These are phyloP conservation scores for Copromyces sp. DNA, from an alignment of 495 filamentous ascomycete species.

Conservation along the genomic window DNA sequence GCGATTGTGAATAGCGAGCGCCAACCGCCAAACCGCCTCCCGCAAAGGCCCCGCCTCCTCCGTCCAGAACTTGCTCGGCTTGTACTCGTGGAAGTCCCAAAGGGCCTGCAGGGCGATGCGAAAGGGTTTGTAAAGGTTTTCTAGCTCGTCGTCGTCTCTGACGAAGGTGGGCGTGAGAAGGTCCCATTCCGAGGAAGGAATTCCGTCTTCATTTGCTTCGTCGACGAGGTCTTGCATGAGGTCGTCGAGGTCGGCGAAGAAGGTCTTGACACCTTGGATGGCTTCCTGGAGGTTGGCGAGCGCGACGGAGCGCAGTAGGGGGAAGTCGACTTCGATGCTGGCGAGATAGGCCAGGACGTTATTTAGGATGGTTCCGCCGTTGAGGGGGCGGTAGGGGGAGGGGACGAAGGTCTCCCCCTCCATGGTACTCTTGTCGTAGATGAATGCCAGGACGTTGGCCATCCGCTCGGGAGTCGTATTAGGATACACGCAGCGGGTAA, in stretches of 20 bases:
- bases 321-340: background rate
- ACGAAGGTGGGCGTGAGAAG: background rate
- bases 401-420: background rate
- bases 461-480: conserved; percentile 3
- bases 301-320: background rate
- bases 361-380: background rate
- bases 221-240: background rate
- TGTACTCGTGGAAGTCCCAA: background rate
- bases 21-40: background rate
- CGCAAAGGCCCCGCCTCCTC: background rate
- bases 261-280: background rate
- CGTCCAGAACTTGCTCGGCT: background rate
- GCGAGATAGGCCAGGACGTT: conserved; percentile 1
- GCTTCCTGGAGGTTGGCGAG: background rate
- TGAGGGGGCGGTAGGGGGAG: background rate
- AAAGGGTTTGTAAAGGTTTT: background rate
- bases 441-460: conserved; percentile 10
- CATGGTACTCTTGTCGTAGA: conserved; percentile 13
- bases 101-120: background rate
- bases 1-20: background rate
- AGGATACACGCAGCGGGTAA: background rate
- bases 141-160: background rate
- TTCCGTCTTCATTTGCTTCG: background rate
- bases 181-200: background rate
- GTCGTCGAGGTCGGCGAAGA: background rate